phyloP scores from a whole-genome alignment of 2,329 filamentous ascomycete genomes.

The Aureobasidium sp. region DNA sequence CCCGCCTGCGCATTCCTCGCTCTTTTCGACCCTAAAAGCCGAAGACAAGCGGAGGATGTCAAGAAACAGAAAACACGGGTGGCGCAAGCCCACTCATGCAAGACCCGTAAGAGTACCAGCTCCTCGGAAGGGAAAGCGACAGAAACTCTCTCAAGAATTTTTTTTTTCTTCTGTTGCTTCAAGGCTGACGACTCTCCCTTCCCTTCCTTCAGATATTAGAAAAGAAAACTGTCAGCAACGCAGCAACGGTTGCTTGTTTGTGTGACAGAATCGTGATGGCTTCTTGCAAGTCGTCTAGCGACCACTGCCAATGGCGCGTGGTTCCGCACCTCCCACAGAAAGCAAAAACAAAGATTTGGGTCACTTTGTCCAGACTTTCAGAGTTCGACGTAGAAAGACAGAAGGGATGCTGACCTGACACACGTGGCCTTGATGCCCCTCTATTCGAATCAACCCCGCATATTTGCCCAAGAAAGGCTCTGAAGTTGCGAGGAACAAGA shows the following conservation, averaged over 20 bases:
- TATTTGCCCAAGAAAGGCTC: background rate
- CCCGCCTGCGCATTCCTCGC: background rate
- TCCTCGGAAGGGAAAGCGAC: background rate
- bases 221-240: background rate
- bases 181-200: background rate
- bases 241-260: background rate
- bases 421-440: background rate
- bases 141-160: background rate
- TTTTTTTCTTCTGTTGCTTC: background rate
- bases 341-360: background rate
- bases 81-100: conserved; percentile 6
- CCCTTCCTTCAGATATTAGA: background rate
- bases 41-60: background rate
- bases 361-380: background rate
- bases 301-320: background rate
- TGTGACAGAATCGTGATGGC: background rate
- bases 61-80: background rate
- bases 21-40: background rate
- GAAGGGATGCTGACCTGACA: background rate
- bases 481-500: background rate
- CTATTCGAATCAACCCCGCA: background rate
- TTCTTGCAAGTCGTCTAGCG: background rate
- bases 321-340: background rate
- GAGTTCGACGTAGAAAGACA: background rate
- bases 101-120: background rate